A percentile compares a stretch with the other conserved stretches of the same genome.
These are phyloP conservation scores for Bathelium albidoporum DNA, from an alignment of 495 filamentous ascomycete genomes.

Conservation along the genomic window DNA sequence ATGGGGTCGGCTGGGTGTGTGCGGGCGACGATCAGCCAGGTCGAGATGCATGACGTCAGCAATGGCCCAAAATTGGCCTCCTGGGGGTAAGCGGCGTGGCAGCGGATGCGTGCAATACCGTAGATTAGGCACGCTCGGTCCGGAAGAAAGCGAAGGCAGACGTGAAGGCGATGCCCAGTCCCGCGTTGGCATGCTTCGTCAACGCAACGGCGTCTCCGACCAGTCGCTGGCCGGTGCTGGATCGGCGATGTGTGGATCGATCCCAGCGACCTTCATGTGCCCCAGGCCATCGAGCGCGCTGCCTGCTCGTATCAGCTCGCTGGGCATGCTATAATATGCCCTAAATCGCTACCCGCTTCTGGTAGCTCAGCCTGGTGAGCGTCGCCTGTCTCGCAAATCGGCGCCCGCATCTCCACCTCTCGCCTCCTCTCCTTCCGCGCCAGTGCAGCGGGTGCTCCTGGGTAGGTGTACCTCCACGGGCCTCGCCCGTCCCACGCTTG, in stretches of 20 bases:
- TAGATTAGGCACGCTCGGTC: neutral
- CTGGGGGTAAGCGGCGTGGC: neutral
- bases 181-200: neutral
- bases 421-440: neutral
- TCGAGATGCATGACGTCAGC: slow-evolving; percentile 3
- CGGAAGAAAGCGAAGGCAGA: neutral
- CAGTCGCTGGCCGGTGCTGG: neutral
- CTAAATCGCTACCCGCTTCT: neutral
- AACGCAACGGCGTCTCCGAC: neutral
- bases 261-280: neutral
- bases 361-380: neutral
- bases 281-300: neutral
- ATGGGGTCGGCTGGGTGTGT: neutral
- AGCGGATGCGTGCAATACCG: neutral
- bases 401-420: neutral
- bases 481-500: neutral
- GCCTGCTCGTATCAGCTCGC: neutral
- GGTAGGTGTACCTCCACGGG: neutral
- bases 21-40: neutral
- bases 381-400: slow-evolving; percentile 1
- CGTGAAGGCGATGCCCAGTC: neutral
- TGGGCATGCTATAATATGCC: neutral
- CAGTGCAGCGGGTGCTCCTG: neutral
- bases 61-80: neutral
- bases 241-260: neutral